phyloP scores from a whole-genome alignment of 805 yeast genomes.

The Pichia membranifaciens region DNA sequence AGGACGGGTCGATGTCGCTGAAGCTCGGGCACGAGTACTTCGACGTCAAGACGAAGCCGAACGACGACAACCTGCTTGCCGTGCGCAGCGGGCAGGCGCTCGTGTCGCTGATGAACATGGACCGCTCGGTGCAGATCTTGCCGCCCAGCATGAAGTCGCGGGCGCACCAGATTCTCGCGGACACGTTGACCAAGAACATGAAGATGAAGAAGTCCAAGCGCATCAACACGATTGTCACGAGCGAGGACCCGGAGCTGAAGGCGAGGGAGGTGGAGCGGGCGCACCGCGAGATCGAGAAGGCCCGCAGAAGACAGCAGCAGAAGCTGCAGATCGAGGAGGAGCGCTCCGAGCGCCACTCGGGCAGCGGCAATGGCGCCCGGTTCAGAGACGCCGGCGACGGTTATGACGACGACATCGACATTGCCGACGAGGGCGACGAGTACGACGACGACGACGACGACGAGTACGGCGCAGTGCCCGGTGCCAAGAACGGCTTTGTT shows the following conservation, averaged over 20 bases:
- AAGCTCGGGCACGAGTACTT: conserved; percentile 85
- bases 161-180: conserved; percentile 75
- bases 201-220: conserved; percentile 40
- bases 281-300: conserved; percentile 57
- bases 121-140: conserved; percentile 63
- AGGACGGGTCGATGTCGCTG: conserved; percentile 82
- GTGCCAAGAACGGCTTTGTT: conserved; percentile 29
- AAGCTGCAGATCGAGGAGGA: conserved; percentile 52
- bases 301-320: conserved; percentile 55
- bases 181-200: conserved; percentile 52
- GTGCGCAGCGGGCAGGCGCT: conserved; percentile 64
- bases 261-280: conserved; percentile 63
- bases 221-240: conserved; percentile 46
- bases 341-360: conserved; percentile 39
- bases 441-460: conserved; percentile 14
- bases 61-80: conserved; percentile 67
- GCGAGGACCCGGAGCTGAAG: conserved; percentile 63
- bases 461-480: conserved; percentile 21
- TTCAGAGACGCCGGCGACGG: conserved; percentile 33
- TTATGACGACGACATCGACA: conserved; percentile 21
- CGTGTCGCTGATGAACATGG: conserved; percentile 60
- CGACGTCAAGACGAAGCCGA: conserved; percentile 61
- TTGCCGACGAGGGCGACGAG: conserved; percentile 13
- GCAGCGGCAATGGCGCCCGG: conserved; percentile 12
- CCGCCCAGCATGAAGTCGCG: conserved; percentile 88